Conservation (phyloP, 2,329 filamentous ascomycete genomes). For the Ophiostoma sp. region DNA sequence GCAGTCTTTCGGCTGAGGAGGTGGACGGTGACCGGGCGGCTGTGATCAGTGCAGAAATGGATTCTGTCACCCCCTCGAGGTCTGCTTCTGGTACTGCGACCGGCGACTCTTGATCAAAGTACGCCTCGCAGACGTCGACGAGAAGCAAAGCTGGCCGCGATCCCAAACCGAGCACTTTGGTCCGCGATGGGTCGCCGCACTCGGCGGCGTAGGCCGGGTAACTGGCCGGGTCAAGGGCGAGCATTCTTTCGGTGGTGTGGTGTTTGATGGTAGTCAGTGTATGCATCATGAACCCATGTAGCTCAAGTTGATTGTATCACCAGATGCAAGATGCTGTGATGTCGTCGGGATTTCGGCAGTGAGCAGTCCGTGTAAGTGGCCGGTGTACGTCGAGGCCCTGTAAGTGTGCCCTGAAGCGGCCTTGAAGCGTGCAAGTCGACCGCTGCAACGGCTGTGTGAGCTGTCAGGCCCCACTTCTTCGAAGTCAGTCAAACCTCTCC, state of each 20-base stretch:
- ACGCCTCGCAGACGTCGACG: slow-evolving; percentile 50
- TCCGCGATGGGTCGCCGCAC: slow-evolving; percentile 13
- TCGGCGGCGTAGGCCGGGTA: slow-evolving; percentile 5
- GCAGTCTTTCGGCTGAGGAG: neutral
- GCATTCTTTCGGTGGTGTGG: neutral
- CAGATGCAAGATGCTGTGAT: no score
- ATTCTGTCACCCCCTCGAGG: slow-evolving; percentile 40
- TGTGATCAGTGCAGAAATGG: slow-evolving; percentile 43
- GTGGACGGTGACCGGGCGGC: slow-evolving; percentile 40
- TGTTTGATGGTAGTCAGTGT: neutral
- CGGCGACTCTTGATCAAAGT: slow-evolving; percentile 46
- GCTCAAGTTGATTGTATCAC: no score
- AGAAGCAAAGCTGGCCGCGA: slow-evolving; percentile 45
- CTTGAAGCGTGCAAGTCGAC: neutral
- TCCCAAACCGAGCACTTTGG: slow-evolving; percentile 42
- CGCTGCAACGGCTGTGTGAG: no score
- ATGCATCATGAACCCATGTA: neutral
- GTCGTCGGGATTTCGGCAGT: no score
- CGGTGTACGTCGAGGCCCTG: no score
- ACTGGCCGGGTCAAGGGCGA: neutral
- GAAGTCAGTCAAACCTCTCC: no score
- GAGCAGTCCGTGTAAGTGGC: no score
- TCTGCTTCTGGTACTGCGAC: slow-evolving; percentile 37
- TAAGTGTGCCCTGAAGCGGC: neutral
- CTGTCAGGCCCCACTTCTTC: no score